Base-by-base conservation (phyloP, 371 early-diverging fungal genomes). In the Dichotomocladium elegans region DNA sequence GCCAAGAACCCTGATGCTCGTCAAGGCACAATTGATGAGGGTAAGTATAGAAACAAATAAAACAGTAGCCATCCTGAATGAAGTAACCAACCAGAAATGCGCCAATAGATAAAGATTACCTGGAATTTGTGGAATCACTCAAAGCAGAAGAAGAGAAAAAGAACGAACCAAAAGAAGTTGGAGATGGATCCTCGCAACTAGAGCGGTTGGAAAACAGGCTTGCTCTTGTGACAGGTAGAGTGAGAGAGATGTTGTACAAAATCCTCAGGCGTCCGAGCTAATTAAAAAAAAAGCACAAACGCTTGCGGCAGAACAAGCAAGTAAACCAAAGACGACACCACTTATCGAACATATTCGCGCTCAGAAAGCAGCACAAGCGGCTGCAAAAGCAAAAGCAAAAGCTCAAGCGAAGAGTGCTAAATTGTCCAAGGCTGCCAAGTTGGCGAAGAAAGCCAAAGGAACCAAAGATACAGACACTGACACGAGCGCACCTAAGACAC, bases 301-400 rank as follows among this genome's bases (percentile, higher is more conserved):
- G 14, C 54, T 70, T 11, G 73, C 73, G 19, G 68, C 68, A 14
- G 78, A 75, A 46, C 72, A 70, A 55, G 70, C 78, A 4, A 74
- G 58, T 50, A 74, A 74, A 24, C 74, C 74, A 44, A 78, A 72
- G 51, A 78, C 87, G 4, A 92, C 92, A 0, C 90, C 92, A 9
- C 62, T 92, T 3, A 58, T 92, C 27, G 92, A 92, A 29, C 81
- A 82, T 54, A 55, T 92, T n/a, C 82, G 92, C 24, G 85, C 88
- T 5, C 81, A 87, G 57, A 90, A 89, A 66, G 87, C 86, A 14
- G 82, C 83, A 4, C 63, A 79, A 37, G 72, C 65, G 14, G 71
- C 71, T 1, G 66, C 72, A 8, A 82, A 79, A 46, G 81, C 79
- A 12, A 81, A 77, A 42, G 63, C 70, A 7, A 60, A 70, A 41